Conservation (phyloP, 2,329 filamentous ascomycete species). For the Daldinia sp. region DNA sequence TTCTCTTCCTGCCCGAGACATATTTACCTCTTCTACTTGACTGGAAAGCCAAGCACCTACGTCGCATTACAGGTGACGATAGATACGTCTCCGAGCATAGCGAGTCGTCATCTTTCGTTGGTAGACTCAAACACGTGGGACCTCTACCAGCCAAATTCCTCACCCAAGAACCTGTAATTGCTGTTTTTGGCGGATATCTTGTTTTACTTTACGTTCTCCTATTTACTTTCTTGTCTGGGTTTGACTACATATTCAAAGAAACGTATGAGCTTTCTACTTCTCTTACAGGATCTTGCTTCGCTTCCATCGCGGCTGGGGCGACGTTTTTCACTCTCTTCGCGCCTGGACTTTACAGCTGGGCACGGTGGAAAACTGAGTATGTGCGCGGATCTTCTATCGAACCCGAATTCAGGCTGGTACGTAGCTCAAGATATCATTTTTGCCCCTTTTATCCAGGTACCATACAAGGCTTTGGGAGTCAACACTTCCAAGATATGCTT, state of each 20-base stretch:
- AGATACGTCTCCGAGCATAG: conserved; percentile 61
- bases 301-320: conserved; percentile 56
- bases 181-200: conserved; percentile 60
- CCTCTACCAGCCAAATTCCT: conserved; percentile 59
- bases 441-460: background rate
- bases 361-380: conserved; percentile 57
- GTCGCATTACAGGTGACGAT: conserved; percentile 57
- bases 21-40: conserved; percentile 60
- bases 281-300: conserved; percentile 60
- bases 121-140: conserved; percentile 53
- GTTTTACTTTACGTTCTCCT: conserved; percentile 61
- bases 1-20: conserved; percentile 63
- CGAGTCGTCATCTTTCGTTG: conserved; percentile 53
- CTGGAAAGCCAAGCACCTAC: conserved; percentile 59
- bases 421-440: background rate
- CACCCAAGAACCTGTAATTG: conserved; percentile 60
- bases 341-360: conserved; percentile 59
- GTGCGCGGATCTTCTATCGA: conserved; percentile 56
- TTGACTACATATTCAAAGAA: conserved; percentile 63
- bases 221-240: conserved; percentile 62
- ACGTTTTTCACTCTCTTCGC: conserved; percentile 58
- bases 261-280: conserved; percentile 61
- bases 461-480: background rate
- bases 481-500: too few species aligned
- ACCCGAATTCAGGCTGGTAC: conserved; percentile 63